A percentile compares a stretch with the other conserved stretches of the same genome.
Conservation (phyloP, 2,329 filamentous ascomycete genomes). For the Penicillium sp. region DNA sequence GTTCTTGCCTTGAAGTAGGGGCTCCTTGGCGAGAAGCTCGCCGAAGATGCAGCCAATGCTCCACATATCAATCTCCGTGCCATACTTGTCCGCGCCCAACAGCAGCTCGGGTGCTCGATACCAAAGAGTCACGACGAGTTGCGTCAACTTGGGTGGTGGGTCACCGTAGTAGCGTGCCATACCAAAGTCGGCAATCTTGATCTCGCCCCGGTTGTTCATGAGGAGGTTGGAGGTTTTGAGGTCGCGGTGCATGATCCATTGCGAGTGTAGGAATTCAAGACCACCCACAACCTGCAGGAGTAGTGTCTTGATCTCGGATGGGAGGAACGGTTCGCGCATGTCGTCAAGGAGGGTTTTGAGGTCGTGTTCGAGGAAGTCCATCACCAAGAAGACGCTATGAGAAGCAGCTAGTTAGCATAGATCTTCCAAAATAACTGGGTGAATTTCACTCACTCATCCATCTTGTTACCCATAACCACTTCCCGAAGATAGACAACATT, state of each 20-base stretch:
- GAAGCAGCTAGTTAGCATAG: background rate
- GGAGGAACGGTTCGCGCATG: slow-evolving; percentile 91
- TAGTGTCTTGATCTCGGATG: slow-evolving; percentile 90
- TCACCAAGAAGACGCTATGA: slow-evolving; percentile 83
- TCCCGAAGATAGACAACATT: slow-evolving; percentile 85
- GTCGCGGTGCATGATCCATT: slow-evolving; percentile 92
- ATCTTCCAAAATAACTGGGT: no score
- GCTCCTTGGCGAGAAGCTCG: slow-evolving; percentile 82
- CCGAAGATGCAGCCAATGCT: slow-evolving; percentile 95
- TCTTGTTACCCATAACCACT: slow-evolving; percentile 75
- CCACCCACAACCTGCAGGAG: slow-evolving; percentile 81
- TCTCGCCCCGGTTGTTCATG: slow-evolving; percentile 90
- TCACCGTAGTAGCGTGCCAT: slow-evolving; percentile 91
- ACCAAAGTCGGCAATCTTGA: slow-evolving; percentile 97
- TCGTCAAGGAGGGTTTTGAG: slow-evolving; percentile 90
- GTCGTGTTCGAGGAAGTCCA: slow-evolving; percentile 98
- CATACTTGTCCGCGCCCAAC: slow-evolving; percentile 78
- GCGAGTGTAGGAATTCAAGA: slow-evolving; percentile 81
- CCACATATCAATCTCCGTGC: slow-evolving; percentile 86
- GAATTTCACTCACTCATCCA: slow-evolving; percentile 59
- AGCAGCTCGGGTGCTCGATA: slow-evolving; percentile 92
- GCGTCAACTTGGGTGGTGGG: slow-evolving; percentile 79
- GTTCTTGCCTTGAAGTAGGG: slow-evolving; percentile 84
- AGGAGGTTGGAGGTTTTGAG: slow-evolving; percentile 93
- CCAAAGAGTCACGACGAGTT: slow-evolving; percentile 96